Conservation (phyloP, 345 rosid species). For the Arabidopsis suecica region DNA sequence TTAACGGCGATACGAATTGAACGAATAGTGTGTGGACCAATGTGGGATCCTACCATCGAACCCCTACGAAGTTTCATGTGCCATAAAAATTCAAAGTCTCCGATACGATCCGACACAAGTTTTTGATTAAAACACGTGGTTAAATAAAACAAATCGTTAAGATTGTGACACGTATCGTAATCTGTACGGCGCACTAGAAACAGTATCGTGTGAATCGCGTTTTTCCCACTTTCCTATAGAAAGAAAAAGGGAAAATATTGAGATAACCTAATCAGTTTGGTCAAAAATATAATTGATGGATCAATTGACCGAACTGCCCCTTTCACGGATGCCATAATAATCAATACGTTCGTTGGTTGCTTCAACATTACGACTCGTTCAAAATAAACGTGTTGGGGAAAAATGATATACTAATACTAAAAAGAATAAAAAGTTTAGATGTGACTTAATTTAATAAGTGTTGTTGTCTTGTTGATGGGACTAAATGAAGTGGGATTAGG, state of each 20-base stretch:
- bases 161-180: conserved; percentile 38
- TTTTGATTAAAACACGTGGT: conserved; percentile 31
- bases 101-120: conserved; percentile 29
- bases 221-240: conserved; percentile 26
- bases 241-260: conserved; percentile 9
- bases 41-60: conserved; percentile 1
- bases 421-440: background rate
- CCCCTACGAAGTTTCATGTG: conserved; percentile 19
- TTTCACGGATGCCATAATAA: conserved; percentile 27
- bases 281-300: background rate
- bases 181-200: conserved; percentile 20
- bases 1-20: conserved; percentile 13
- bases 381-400: conserved; percentile 28
- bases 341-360: conserved; percentile 17
- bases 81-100: conserved; percentile 5
- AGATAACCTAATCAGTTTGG: conserved; percentile 34
- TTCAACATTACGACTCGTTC: conserved; percentile 29
- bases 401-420: background rate
- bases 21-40: conserved; percentile 23
- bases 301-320: conserved; percentile 22
- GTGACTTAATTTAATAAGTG: background rate
- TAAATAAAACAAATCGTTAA: background rate
- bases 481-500: background rate
- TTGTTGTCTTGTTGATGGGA: background rate
- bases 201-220: conserved; percentile 36